Evolutionary conservation across 371 early-diverging fungal genomes (phyloP), one percentile per base, ranked within the genome.

Genomic region (Mucor circinelloides): DNA sequence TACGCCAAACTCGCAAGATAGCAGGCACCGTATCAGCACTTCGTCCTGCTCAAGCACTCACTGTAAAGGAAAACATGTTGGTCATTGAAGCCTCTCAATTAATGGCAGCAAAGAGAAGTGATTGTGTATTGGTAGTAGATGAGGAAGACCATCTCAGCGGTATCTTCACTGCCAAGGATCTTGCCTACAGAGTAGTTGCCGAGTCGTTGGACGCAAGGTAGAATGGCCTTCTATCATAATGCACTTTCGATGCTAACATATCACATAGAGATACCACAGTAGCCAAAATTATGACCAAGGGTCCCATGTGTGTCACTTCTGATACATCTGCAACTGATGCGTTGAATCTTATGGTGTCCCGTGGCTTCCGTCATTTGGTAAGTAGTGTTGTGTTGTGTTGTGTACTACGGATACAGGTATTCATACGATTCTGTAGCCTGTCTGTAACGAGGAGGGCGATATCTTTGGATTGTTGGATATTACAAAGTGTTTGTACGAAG

Each of bases 31-130:
- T 97, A 19, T 91, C 95, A 17, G 92, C 96, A 12, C 87, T 97
- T 57, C 88, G 91, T n/a, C 97, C 91, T 28, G 86, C 93, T 1
- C 90, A 91, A 52, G 96, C 98, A 30, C 84, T 97, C 70, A 97
- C 96, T n/a, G 92, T 96, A 44, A 87, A 91, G 55, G 95, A 97
- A 63, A 90, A 90, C 28, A 90, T 95, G 70, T 82, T 92, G 56
- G 94, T 97, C 57, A 90, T 93, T 54, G 96, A 97, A 74, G 98
- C 96, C 0, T 94, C 98, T 10, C 97, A 95, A 78, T 82, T 96
- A 46, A 97, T 98, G 98, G 97, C 98, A 17, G 97, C 97, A 19
- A 97, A 96, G 79, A 85, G 97, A 25, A 92, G 94, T 42, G 98
- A 97, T 74, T 95, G 96, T 73, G 95, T 91, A 65, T 84, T 97